Conservation (phyloP, 257 asterid genomes). For the Euphrasia confusa region DNA sequence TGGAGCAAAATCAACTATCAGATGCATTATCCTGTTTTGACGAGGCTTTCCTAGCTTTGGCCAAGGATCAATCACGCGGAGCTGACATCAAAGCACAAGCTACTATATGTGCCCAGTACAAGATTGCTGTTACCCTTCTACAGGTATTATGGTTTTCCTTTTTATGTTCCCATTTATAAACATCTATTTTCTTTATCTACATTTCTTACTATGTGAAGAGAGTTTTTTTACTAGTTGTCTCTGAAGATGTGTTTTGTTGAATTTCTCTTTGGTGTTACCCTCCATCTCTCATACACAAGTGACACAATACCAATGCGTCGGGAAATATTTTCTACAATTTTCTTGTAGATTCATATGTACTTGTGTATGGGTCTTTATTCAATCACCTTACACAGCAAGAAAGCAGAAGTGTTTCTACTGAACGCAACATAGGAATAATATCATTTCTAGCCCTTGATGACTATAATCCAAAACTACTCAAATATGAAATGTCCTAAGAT, state of each 20-base stretch:
- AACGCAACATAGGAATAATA: not conserved
- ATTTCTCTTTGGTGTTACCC: not conserved
- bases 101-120: slow-evolving; percentile 98
- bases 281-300: not conserved
- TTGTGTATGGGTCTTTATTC: too few relatives aligned
- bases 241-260: not conserved
- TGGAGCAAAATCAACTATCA: slow-evolving; percentile 97
- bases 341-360: not conserved
- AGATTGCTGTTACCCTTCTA: slow-evolving; percentile 96
- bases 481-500: not conserved
- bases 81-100: slow-evolving; percentile 99
- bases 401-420: not conserved
- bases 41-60: slow-evolving; percentile 94
- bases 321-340: not conserved
- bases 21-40: slow-evolving; percentile 98
- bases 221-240: not conserved
- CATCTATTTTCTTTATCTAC: not conserved
- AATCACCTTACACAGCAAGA: slow-evolving; percentile 3
- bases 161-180: slow-evolving; percentile 2
- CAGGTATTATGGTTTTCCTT: slow-evolving; percentile 48
- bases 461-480: not conserved
- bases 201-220: not conserved
- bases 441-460: not conserved
- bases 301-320: not conserved
- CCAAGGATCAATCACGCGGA: slow-evolving; percentile 99